Percentiles rank a stretch among this genome's conserved stretches.
Conservation (phyloP, 352 stramenopile genomes). For the Phytophthora hibernalis region DNA sequence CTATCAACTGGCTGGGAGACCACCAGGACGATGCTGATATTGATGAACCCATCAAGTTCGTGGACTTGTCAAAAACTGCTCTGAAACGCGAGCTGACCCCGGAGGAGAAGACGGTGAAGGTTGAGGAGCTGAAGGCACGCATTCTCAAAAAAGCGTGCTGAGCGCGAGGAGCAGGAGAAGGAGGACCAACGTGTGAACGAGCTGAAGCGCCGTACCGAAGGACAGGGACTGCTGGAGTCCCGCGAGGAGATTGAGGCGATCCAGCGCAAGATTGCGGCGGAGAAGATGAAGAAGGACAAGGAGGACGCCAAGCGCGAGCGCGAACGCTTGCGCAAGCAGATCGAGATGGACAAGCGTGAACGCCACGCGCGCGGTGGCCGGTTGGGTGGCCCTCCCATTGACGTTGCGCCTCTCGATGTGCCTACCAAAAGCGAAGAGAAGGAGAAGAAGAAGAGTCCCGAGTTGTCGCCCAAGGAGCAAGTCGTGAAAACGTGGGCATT, state of each 20-base stretch:
- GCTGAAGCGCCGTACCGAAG: conserved; percentile 74
- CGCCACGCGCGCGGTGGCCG: conserved; percentile 84
- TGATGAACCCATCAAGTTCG: conserved; percentile 89
- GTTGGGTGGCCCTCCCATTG: conserved; percentile 71
- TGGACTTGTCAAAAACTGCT: conserved; percentile 62
- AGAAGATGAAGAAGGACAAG: conserved; percentile 91
- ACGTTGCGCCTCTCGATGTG: conserved; percentile 51
- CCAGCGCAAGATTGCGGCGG: conserved; percentile 76
- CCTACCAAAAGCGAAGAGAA: conserved; percentile 18
- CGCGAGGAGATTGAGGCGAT: conserved; percentile 87
- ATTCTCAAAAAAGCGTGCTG: conserved; percentile 79
- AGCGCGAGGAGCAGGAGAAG: conserved; percentile 86
- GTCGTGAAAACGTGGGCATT: conserved; percentile 79
- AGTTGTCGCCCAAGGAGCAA: conserved; percentile 70
- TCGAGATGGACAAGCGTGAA: conserved; percentile 93
- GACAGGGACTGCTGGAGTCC: conserved; percentile 77
- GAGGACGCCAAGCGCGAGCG: conserved; percentile 90
- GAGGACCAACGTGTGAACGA: conserved; percentile 74
- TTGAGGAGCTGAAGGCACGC: conserved; percentile 82
- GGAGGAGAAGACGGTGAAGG: conserved; percentile 90
- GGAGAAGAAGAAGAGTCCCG: conserved; percentile 49
- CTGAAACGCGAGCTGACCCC: conserved; percentile 68
- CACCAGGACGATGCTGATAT: conserved; percentile 91
- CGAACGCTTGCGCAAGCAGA: conserved; percentile 87
- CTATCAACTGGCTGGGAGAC: conserved; percentile 89